These are phyloP conservation scores for Saxophila tyrrhenica DNA, from an alignment of 495 filamentous ascomycete species.

Conservation along the genomic window DNA sequence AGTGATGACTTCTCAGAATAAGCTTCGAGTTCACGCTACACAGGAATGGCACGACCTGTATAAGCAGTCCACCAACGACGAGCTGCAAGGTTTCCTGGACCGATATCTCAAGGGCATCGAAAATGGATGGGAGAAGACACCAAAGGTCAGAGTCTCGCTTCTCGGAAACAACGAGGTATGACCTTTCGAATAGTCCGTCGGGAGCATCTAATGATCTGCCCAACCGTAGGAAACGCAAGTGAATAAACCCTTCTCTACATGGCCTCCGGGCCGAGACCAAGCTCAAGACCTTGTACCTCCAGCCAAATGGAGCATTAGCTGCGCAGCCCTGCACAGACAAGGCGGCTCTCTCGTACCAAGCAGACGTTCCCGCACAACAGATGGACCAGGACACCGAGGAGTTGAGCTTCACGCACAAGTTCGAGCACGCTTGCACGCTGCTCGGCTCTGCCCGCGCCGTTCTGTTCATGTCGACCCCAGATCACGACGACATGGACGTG, in stretches of 20 bases:
- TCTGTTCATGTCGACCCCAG: neutral
- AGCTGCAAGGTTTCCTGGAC: slow-evolving; percentile 32
- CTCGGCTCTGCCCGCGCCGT: neutral
- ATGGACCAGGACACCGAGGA: neutral
- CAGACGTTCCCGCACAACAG: neutral
- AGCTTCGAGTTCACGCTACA: slow-evolving; percentile 23
- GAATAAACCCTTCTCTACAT: neutral
- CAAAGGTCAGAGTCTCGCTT: neutral
- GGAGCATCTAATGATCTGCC: no score
- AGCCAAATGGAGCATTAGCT: no score
- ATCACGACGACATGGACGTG: neutral
- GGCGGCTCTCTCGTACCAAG: neutral
- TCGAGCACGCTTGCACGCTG: neutral
- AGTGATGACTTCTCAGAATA: slow-evolving; percentile 25
- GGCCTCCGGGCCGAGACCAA: no score
- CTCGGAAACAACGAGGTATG: neutral
- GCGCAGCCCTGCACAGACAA: no score
- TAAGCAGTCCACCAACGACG: slow-evolving; percentile 15
- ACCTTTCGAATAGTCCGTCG: no score
- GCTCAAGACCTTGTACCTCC: no score
- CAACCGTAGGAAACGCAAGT: no score
- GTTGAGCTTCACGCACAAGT: neutral
- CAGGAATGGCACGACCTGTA: slow-evolving; percentile 37
- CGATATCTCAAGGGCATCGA: slow-evolving; percentile 29
- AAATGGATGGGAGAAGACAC: slow-evolving; percentile 31